Evolutionary conservation across 2,329 filamentous ascomycete genomes (phyloP), one percentile per base, ranked within the genome.

Genomic region (Coniella vitis): DNA sequence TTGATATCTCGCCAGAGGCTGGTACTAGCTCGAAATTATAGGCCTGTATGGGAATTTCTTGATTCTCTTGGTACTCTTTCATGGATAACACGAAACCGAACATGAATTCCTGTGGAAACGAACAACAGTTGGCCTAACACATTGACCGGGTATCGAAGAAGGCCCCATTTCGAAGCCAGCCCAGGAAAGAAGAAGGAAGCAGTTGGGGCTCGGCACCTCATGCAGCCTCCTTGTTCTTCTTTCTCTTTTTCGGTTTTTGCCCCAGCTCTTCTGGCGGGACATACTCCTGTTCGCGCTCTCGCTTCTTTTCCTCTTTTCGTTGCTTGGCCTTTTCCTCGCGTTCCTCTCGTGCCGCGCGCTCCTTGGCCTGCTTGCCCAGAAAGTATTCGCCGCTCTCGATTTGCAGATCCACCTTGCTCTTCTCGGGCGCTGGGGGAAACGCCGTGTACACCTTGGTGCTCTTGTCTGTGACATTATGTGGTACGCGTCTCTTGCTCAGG

Each of bases 331-430:
- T 84, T 65, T 94, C 89, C 62, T 88, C 78, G 56, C 89, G 76
- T 61, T 88, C 86, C 63, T 91, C 85, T 67, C 86, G 83, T 40
- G 76, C 82, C 47, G 84, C 86, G 53, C 90, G 78, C 61, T 95
- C 88, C 76, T 95, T 95, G 52, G 89, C 90, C 62, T 90, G 83
- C 74, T 95, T 95, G 63, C 84, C 84, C 63, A 98, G 69, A 68
- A 97, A 97, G 72, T 95, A 98, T 71, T 97, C 91, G 70, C 93
- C 91, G 60, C 82, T 90, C 75, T 98, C 93, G 72, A 98, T 95
- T 77, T 98, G 91, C 68, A 90, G 71, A 69, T 98, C 93, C 60
- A 98, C 80, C 81, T 97, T 98, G 81, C 90, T 96, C 87, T 95
- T 95, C 76, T 98, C 91, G 57, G 90, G 90, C 38, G 90, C 81